Conservation (phyloP, 1,284 basidiomycete species). For the Phellopilus nigrolimitatus region DNA sequence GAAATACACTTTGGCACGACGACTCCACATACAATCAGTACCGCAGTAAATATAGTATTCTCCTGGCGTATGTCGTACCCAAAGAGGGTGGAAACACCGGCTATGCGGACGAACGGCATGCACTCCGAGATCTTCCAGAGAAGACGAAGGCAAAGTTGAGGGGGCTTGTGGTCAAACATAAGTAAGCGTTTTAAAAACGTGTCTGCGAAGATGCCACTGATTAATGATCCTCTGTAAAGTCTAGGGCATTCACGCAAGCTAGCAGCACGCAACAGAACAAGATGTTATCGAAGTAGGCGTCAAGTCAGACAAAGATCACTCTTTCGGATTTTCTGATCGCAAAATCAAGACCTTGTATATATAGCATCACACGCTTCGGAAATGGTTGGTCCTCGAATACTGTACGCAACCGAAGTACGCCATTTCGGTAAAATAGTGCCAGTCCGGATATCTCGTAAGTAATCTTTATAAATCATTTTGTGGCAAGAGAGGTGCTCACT, state of each 20-base stretch:
- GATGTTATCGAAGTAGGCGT: conserved; percentile 21
- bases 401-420: conserved; percentile 27
- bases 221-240: conserved; percentile 1
- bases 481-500: not conserved
- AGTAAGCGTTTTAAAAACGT: conserved; percentile 8
- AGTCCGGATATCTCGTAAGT: conserved; percentile 27
- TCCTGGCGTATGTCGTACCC: conserved; percentile 28
- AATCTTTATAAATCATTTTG: not conserved
- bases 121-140: conserved; percentile 25
- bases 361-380: conserved; percentile 27
- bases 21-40: conserved; percentile 28
- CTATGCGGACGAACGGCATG: conserved; percentile 28
- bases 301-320: not conserved
- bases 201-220: not conserved
- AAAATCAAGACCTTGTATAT: conserved; percentile 24
- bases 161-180: conserved; percentile 27
- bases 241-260: conserved; percentile 25
- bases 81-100: conserved; percentile 27
- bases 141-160: conserved; percentile 26
- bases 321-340: not conserved
- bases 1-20: conserved; percentile 27
- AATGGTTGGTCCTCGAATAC: conserved; percentile 25
- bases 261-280: conserved; percentile 25
- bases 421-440: conserved; percentile 25
- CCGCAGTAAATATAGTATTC: conserved; percentile 27